Percentiles rank a stretch among this genome's conserved stretches.
Evolutionary conservation across 129 eudicot species (phyloP).

Genomic region (Flaveria linearis): DNA sequence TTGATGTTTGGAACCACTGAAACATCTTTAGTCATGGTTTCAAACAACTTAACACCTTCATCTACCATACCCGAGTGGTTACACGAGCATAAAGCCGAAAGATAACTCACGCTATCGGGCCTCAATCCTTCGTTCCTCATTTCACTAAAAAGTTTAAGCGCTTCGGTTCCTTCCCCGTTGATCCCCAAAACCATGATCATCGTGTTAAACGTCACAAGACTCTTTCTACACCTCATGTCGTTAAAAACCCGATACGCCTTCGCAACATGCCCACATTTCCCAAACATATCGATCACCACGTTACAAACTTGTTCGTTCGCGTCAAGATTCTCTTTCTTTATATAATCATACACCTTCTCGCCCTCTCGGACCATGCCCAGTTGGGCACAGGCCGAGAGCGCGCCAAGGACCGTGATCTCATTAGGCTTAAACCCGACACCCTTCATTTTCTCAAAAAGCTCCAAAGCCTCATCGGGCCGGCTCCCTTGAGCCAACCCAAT

Average conservation of each 20-base stretch:
- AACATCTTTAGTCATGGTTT: conserved; percentile 43
- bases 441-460: conserved; percentile 51
- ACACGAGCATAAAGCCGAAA: conserved; percentile 78
- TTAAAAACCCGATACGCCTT: conserved; percentile 59
- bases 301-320: conserved; percentile 70
- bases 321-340: conserved; percentile 43
- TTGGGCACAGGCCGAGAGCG: conserved; percentile 77
- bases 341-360: conserved; percentile 43
- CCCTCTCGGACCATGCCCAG: conserved; percentile 64
- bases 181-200: conserved; percentile 85
- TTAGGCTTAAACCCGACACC: conserved; percentile 48
- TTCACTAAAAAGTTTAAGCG: conserved; percentile 50
- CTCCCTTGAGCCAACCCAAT: conserved; percentile 85
- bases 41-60: conserved; percentile 60
- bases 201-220: conserved; percentile 71
- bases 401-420: conserved; percentile 75
- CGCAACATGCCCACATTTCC: conserved; percentile 77
- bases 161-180: conserved; percentile 64
- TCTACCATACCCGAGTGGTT: conserved; percentile 88
- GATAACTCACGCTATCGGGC: conserved; percentile 64
- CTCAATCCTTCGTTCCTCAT: conserved; percentile 43
- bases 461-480: conserved; percentile 59
- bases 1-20: conserved; percentile 59
- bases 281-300: conserved; percentile 78
- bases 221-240: conserved; percentile 52